Base-by-base conservation (phyloP, 306 rosid species). In the Cercis canadensis region DNA sequence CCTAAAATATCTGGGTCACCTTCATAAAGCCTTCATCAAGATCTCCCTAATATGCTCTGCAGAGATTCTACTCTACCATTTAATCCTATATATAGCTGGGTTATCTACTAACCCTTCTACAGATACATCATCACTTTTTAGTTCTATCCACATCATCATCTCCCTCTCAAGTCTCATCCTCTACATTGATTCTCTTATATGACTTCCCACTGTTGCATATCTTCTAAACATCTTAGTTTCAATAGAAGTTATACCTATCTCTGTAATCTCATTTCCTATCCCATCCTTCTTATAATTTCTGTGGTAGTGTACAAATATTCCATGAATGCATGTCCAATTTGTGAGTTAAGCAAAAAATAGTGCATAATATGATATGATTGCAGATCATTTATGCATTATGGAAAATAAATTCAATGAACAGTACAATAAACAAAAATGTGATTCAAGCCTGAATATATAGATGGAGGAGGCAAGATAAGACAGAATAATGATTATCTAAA, bases 281-380 rank as follows among this genome's bases (percentile, higher is more conserved):
- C 44, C 54, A 71, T 66, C 51, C 52, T 16, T 45, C 68, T 72
- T 53, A 71, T 44, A 58, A 54, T 36, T 53, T 66, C n/a, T 67
- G 24, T 8, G n/a, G 11, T 59, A 66, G 58, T 41, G 51, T n/a
- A 19, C 61, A 63, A 37, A 63, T 57, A 75, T 52, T 62, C 61
- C 41, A 14, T 15, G 18, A 49, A 63, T 44, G 66, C 21, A 24
- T 21, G 41, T 36, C 58, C 32, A 41, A 24, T 17, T 53, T 70
- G 29, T 64, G 55, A 17, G 64, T 65, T 57, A 43, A 43, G 62
- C 53, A 31, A 45, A 68, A 74, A 74, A 18, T 21, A 31, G 57
- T 31, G 31, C 67, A 68, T 8, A 58, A 69, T 32, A 63, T 80
- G 45, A 40, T 19, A 69, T 55, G 61, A 74, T 14, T 54, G 64